Evolutionary conservation across 139 green algal genomes (phyloP).

Genomic region (Haematococcus lacustris): DNA sequence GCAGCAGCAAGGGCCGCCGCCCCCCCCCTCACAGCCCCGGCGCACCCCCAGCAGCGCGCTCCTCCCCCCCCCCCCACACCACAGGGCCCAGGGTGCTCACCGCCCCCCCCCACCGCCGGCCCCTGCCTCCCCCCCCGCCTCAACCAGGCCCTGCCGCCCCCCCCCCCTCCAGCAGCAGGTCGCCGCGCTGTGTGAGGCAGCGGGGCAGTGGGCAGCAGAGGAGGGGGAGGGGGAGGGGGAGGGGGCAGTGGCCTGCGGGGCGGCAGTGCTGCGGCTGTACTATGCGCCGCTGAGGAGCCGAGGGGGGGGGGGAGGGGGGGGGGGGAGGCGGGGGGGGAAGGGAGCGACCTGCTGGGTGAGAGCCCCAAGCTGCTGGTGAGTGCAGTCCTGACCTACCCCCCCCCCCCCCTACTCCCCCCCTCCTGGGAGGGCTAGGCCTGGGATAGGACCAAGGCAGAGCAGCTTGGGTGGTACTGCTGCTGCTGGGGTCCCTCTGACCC

Average conservation of each 20-base stretch:
- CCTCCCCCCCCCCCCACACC: no score
- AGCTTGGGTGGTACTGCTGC: no score
- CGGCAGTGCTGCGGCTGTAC: constrained; percentile 1
- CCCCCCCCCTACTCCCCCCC: no score
- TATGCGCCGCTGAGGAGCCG: constrained; percentile 2
- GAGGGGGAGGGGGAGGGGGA: no score
- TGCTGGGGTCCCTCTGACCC: no score
- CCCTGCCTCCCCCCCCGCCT: no score
- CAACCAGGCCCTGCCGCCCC: neutral
- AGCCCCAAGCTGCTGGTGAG: constrained; percentile 6
- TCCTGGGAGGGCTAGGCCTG: no score
- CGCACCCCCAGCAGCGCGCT: constrained; percentile 8
- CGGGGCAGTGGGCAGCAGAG: neutral
- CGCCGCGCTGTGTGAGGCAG: neutral
- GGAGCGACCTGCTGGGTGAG: constrained; percentile 1
- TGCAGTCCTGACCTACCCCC: no score
- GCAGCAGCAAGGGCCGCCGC: no score
- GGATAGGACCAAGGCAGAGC: no score
- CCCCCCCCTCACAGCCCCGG: neutral
- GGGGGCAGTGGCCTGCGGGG: neutral
- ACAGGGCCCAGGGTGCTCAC: neutral
- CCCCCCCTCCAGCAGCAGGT: neutral
- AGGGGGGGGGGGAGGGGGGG: neutral
- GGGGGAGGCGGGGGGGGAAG: no score
- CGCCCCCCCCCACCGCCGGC: neutral